Conservation (phyloP, 352 stramenopile species). For the Pythium phragmitis region DNA sequence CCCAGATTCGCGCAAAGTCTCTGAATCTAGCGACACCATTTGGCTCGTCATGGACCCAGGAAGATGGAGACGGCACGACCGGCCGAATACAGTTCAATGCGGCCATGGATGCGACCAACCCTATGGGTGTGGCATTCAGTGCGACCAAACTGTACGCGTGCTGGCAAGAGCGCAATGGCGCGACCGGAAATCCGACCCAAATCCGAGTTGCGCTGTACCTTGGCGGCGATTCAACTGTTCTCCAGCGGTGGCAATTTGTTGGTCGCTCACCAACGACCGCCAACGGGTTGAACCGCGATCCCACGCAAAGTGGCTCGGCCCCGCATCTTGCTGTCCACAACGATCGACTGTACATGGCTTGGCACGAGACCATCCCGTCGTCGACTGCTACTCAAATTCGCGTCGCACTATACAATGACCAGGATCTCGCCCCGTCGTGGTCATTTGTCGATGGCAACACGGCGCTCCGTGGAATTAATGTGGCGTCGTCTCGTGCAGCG, state of each 20-base stretch:
- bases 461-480: constrained; percentile 43
- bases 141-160: constrained; percentile 41
- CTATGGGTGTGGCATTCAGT: constrained; percentile 28
- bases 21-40: constrained; percentile 34
- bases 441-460: constrained; percentile 58
- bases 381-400: constrained; percentile 40
- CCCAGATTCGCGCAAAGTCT: constrained; percentile 51
- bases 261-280: constrained; percentile 24
- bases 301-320: constrained; percentile 32
- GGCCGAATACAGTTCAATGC: constrained; percentile 49
- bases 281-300: constrained; percentile 49
- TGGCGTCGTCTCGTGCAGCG: constrained; percentile 29
- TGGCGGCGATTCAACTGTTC: constrained; percentile 21
- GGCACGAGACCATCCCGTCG: constrained; percentile 42
- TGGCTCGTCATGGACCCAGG: constrained; percentile 33
- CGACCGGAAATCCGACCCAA: constrained; percentile 36
- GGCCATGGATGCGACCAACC: constrained; percentile 34
- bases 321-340: constrained; percentile 35
- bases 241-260: constrained; percentile 45
- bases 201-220: constrained; percentile 46
- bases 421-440: constrained; percentile 44
- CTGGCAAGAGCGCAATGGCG: constrained; percentile 47
- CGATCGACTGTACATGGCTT: constrained; percentile 53
- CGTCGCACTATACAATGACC: constrained; percentile 51
- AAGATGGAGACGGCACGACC: constrained; percentile 39